A percentile compares a stretch with the other conserved stretches of the same genome.
phyloP scores from a whole-genome alignment of 2,329 filamentous ascomycete species.

The Clonostachys rhizophaga region DNA sequence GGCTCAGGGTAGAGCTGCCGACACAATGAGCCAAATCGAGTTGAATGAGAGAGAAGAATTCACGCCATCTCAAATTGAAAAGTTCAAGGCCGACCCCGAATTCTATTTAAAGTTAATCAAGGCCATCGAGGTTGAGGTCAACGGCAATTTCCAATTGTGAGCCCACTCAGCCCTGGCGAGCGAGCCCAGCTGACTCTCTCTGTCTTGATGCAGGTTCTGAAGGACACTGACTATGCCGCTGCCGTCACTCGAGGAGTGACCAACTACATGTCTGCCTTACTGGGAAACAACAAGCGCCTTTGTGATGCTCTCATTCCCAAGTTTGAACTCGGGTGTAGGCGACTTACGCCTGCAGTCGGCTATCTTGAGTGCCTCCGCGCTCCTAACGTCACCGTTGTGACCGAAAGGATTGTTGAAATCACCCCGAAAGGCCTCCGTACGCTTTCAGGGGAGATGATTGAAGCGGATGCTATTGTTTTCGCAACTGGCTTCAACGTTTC shows the following conservation, averaged over 20 bases:
- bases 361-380: constrained; percentile 38
- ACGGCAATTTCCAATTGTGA: background rate
- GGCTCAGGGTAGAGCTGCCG: constrained; percentile 24
- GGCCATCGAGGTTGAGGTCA: background rate
- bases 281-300: too few species aligned
- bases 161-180: constrained; percentile 10
- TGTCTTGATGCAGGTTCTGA: constrained; percentile 1
- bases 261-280: too few species aligned
- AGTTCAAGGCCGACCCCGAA: constrained; percentile 37
- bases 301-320: constrained; percentile 32
- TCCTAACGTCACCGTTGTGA: constrained; percentile 41
- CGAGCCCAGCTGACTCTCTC: constrained; percentile 21
- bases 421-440: constrained; percentile 44
- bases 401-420: constrained; percentile 36
- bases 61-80: constrained; percentile 32
- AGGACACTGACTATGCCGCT: background rate
- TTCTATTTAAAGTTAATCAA: constrained; percentile 29
- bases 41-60: constrained; percentile 13
- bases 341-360: constrained; percentile 41
- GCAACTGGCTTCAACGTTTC: constrained; percentile 49
- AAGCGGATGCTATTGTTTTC: constrained; percentile 50
- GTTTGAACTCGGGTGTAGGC: constrained; percentile 37
- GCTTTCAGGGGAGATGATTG: constrained; percentile 34
- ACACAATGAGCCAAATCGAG: constrained; percentile 11
- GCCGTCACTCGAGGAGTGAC: too few species aligned